A percentile compares a stretch with the other conserved stretches of the same genome.
phyloP scores from a whole-genome alignment of 345 rosid genomes.

The Gossypium arboreum region DNA sequence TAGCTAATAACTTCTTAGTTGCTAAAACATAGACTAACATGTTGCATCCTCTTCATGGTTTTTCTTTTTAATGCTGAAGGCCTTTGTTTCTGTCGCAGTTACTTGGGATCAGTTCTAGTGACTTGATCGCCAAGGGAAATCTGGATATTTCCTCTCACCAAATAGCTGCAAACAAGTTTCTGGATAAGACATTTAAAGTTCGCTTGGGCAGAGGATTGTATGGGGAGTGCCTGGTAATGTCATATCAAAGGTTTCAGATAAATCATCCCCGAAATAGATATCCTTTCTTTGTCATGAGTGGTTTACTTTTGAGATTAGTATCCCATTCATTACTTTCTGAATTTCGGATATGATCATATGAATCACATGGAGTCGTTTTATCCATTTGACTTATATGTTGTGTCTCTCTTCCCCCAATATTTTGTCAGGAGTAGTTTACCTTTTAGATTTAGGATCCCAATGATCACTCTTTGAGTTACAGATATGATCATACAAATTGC shows the following conservation, averaged over 20 bases:
- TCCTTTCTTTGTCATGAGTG: not conserved
- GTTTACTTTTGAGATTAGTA: not conserved
- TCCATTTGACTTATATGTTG: too few relatives aligned
- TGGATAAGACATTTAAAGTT: conserved; percentile 57
- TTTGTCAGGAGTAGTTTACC: too few relatives aligned
- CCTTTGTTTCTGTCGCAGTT: conserved; percentile 43
- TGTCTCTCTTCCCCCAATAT: too few relatives aligned
- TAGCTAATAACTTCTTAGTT: not conserved
- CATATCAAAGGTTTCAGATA: conserved; percentile 2
- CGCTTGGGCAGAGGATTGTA: conserved; percentile 80
- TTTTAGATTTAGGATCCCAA: not conserved
- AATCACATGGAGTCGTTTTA: too few relatives aligned
- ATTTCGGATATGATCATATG: too few relatives aligned
- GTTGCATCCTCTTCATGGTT: not conserved
- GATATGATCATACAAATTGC: not conserved
- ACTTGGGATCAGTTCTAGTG: conserved; percentile 41
- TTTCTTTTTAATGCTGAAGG: not conserved
- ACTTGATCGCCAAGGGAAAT: conserved; percentile 39
- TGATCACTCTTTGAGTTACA: not conserved
- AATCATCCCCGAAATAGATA: not conserved
- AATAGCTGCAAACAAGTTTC: conserved; percentile 52
- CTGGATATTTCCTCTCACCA: conserved; percentile 39
- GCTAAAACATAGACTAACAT: not conserved
- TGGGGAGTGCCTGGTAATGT: conserved; percentile 87
- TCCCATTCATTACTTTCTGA: too few relatives aligned